A percentile compares a stretch with the other conserved stretches of the same genome.
Conservation (phyloP, 768 basidiomycete species). For the Mycena rosella region DNA sequence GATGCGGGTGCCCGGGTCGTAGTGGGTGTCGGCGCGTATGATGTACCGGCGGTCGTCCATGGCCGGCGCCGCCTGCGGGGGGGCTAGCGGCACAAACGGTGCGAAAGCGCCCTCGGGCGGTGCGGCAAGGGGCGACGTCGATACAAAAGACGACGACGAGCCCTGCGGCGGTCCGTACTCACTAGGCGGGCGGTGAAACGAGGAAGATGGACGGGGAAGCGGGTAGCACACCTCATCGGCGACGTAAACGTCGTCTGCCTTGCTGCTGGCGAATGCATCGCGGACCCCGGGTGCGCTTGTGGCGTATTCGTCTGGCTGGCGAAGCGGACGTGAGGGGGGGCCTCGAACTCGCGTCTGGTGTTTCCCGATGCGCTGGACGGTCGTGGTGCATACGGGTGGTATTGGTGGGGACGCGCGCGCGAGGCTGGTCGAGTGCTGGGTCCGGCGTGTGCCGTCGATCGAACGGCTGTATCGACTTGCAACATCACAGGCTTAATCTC, state of each 20-base stretch:
- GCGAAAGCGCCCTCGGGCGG: conserved; percentile 19
- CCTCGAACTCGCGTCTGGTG: conserved; percentile 20
- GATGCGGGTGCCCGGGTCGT: conserved; percentile 61
- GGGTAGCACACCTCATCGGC: conserved; percentile 31
- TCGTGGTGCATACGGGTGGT: conserved; percentile 29
- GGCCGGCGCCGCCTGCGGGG: conserved; percentile 14
- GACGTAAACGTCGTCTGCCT: conserved; percentile 41
- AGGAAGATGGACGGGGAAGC: conserved; percentile 38
- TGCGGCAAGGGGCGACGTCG: conserved; percentile 15
- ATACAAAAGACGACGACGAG: conserved; percentile 20
- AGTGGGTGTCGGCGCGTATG: conserved; percentile 74
- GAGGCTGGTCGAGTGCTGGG: conserved; percentile 38
- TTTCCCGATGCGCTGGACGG: conserved; percentile 21
- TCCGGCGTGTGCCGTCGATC: conserved; percentile 29
- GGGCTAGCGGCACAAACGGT: neutral
- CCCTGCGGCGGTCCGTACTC: conserved; percentile 18
- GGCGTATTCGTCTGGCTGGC: conserved; percentile 37
- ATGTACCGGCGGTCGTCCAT: conserved; percentile 48
- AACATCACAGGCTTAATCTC: conserved; percentile 38
- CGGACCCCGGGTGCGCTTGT: conserved; percentile 20
- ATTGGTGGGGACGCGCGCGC: conserved; percentile 37
- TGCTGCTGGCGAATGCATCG: conserved; percentile 5
- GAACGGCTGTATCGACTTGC: conserved; percentile 39
- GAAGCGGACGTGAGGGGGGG: conserved; percentile 36
- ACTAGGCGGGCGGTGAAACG: conserved; percentile 26